Conservation (phyloP, 192 early-diverging fungal genomes). For the Linnemannia elongata region DNA sequence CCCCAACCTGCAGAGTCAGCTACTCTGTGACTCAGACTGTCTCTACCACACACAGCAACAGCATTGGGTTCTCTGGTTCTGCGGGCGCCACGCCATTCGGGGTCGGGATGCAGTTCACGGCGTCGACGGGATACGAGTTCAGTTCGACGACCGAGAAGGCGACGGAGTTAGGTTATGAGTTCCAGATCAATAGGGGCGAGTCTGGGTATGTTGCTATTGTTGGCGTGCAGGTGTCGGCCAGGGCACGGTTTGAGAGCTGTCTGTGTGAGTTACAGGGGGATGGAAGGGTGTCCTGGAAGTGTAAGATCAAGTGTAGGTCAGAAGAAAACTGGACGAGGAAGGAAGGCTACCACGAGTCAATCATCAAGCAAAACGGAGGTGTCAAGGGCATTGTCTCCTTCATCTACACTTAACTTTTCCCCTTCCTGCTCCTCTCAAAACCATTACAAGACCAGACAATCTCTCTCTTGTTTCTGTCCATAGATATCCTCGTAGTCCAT, state of each 20-base stretch:
- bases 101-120: constrained; percentile 1
- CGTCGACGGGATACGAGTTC: not conserved
- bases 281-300: too few relatives aligned
- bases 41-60: not conserved
- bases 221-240: not conserved
- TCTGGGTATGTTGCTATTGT: constrained; percentile 2
- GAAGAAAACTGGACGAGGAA: too few relatives aligned
- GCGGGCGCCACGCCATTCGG: constrained; percentile 1
- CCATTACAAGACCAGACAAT: too few relatives aligned
- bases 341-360: too few relatives aligned
- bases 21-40: not conserved
- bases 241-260: not conserved
- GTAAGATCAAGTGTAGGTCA: too few relatives aligned
- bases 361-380: too few relatives aligned
- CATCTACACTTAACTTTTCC: too few relatives aligned
- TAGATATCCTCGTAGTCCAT: too few relatives aligned
- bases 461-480: too few relatives aligned
- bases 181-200: not conserved
- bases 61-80: not conserved
- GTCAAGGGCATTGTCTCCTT: too few relatives aligned
- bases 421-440: too few relatives aligned
- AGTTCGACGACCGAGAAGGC: constrained; percentile 7
- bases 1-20: not conserved
- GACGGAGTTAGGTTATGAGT: not conserved
- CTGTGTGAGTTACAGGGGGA: too few relatives aligned